Conservation (phyloP, 2,329 filamentous ascomycete species). For the Hypoxylon sp. region DNA sequence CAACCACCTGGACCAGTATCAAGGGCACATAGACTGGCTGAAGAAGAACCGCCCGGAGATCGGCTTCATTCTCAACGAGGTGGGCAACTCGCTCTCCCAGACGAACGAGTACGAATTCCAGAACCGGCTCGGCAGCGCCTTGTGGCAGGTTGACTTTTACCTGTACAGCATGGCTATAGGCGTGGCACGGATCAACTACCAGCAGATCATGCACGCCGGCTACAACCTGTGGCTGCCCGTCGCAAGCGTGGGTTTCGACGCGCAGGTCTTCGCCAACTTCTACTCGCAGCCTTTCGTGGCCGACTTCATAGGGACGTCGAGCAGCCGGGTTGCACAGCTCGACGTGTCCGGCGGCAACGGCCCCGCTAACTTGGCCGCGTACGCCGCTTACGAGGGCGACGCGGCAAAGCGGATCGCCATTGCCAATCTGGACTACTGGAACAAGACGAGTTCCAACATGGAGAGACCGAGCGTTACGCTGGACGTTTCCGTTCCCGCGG, state of each 20-base stretch:
- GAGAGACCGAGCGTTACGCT: constrained; percentile 38
- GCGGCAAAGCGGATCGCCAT: constrained; percentile 43
- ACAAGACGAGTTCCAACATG: constrained; percentile 41
- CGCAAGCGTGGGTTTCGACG: constrained; percentile 39
- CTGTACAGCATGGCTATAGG: constrained; percentile 48
- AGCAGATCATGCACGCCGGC: constrained; percentile 49
- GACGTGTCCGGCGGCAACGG: constrained; percentile 16
- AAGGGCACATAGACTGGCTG: constrained; percentile 46
- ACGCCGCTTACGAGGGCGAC: constrained; percentile 45
- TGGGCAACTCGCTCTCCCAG: constrained; percentile 47
- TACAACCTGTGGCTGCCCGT: constrained; percentile 45
- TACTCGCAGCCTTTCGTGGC: constrained; percentile 50
- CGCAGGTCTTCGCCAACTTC: constrained; percentile 49
- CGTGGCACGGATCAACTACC: constrained; percentile 48
- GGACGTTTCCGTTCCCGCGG: constrained; percentile 35
- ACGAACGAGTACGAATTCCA: constrained; percentile 47
- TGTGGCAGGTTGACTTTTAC: constrained; percentile 51
- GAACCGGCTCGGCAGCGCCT: constrained; percentile 46
- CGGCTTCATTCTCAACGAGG: constrained; percentile 48
- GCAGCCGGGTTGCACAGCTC: constrained; percentile 39
- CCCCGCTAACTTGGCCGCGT: constrained; percentile 42
- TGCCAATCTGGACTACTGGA: constrained; percentile 50
- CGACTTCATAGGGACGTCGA: constrained; percentile 47
- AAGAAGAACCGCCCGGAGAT: constrained; percentile 43
- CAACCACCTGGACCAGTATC: constrained; percentile 42